Evolutionary conservation across 2,329 filamentous ascomycete genomes (phyloP).

Genomic region (Lachnellula suecica): DNA sequence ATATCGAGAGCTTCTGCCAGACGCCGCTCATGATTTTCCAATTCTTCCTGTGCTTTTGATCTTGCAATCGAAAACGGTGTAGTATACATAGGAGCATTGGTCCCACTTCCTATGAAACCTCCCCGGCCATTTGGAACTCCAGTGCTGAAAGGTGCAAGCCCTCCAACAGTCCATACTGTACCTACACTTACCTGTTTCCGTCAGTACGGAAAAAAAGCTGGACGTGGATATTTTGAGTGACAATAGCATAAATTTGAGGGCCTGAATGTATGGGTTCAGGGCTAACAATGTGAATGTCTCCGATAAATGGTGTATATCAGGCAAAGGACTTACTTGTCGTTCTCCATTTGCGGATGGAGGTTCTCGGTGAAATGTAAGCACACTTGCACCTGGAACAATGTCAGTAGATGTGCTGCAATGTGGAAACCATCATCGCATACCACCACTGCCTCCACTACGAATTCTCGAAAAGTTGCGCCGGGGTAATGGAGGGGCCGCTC

Average conservation of each 20-base stretch:
- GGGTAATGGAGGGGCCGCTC: slow-evolving; percentile 4
- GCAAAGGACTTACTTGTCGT: slow-evolving; percentile 29
- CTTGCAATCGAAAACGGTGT: slow-evolving; percentile 46
- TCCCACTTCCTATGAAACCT: slow-evolving; percentile 65
- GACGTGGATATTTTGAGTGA: neutral
- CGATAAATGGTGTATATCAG: neutral
- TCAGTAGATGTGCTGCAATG: no score
- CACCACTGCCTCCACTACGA: slow-evolving; percentile 27
- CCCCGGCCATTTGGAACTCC: slow-evolving; percentile 63
- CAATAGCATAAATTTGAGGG: neutral
- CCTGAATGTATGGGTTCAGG: neutral
- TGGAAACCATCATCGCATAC: no score
- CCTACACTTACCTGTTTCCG: slow-evolving; percentile 58
- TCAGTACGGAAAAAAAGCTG: slow-evolving; percentile 8
- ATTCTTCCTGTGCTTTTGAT: slow-evolving; percentile 54
- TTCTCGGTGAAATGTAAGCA: slow-evolving; percentile 31
- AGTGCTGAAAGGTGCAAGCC: slow-evolving; percentile 56
- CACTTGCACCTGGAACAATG: slow-evolving; percentile 28
- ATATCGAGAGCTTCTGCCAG: slow-evolving; percentile 81
- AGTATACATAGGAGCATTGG: slow-evolving; percentile 66
- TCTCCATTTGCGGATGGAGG: slow-evolving; percentile 24
- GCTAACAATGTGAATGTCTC: neutral
- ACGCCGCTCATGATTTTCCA: slow-evolving; percentile 68
- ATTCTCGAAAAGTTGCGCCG: slow-evolving; percentile 23
- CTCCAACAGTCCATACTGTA: slow-evolving; percentile 76